Base-by-base conservation (phyloP, 2,329 filamentous ascomycete genomes). In the Fusarium sp. region DNA sequence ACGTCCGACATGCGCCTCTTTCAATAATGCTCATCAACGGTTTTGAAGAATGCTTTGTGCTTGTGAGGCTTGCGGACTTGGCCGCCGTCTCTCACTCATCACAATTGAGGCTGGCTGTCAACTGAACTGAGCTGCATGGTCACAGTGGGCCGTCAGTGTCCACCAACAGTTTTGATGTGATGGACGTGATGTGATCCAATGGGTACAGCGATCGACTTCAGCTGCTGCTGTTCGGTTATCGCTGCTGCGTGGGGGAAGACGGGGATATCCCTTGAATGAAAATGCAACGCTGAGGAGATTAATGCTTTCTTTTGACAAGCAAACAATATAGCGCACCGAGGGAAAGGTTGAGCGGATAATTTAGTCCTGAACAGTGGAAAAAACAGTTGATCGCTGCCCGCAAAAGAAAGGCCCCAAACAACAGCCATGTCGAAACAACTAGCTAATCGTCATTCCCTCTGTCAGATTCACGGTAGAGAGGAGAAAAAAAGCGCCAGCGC, bases 171-270 rank as follows among this genome's bases (percentile, higher is more conserved):
- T 62, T 33, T 18, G 24, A 11, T 46, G 7, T 18, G 24, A 11
- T 46, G 5, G 17, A 17, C 34, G 14, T 36, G 31, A n/a, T 26
- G 26, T 14, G 13, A 31, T 14, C 17, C 6, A 36, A 36, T 17
- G 34, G 14, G 10, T 31, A 31, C 28, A 31, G 28, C 9, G 53
- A 49, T 65, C 54, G 33, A 36, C 50, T 33, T 63, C 61, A 63
- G 61, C 58, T 63, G 15, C 44, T 65, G 61, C 58, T 63, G 15
- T 49, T 65, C 62, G 62, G 60, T 65, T 53, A 65, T 65, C 62
- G 62, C 20, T 24, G 20, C 40, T 5, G 18, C 38, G 60, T 52
- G 62, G 62, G 55, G 60, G 52, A 46, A 3, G 24, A 48, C 50
- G 38, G 40, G 51, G 61, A 52, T 40, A 13, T 24, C 38, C 61